Conservation (phyloP, 2,329 filamentous ascomycete genomes). For the Onygena corvina region DNA sequence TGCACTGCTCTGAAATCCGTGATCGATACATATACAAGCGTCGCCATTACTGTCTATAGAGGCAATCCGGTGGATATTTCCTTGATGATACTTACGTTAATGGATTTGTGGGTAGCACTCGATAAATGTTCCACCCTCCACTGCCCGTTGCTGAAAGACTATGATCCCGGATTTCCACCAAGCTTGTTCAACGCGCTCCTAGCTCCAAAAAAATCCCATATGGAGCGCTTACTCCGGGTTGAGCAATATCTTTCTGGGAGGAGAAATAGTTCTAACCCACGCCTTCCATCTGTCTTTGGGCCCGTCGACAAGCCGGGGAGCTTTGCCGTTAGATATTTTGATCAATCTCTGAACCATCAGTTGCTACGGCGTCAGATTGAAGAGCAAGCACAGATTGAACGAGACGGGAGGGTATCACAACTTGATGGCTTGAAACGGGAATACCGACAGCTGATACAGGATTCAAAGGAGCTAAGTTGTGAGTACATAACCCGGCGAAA, state of each 20-base stretch:
- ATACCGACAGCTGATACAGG: constrained; percentile 23
- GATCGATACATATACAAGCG: neutral
- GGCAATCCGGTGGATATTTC: constrained; percentile 38
- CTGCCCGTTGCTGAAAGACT: constrained; percentile 37
- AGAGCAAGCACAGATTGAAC: constrained; percentile 26
- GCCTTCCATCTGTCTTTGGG: constrained; percentile 28
- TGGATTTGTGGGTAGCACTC: constrained; percentile 49
- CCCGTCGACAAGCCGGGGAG: constrained; percentile 23
- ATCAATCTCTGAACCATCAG: constrained; percentile 35
- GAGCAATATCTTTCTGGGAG: constrained; percentile 40
- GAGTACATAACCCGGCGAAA: neutral
- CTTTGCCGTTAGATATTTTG: constrained; percentile 41
- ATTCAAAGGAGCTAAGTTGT: constrained; percentile 10
- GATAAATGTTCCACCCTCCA: constrained; percentile 37
- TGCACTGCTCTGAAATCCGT: neutral
- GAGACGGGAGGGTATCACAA: constrained; percentile 25
- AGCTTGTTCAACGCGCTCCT: constrained; percentile 35
- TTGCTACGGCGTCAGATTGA: constrained; percentile 30
- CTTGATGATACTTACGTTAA: constrained; percentile 43
- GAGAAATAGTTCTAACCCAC: neutral
- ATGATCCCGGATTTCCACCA: constrained; percentile 35
- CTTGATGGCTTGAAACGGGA: constrained; percentile 16
- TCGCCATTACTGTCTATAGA: neutral
- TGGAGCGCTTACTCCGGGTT: constrained; percentile 35
- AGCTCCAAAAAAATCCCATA: constrained; percentile 34